A percentile compares a stretch with the other conserved stretches of the same genome.
Evolutionary conservation across 1,284 basidiomycete genomes (phyloP).

Genomic region (Cutaneotrichosporon daszewskae): DNA sequence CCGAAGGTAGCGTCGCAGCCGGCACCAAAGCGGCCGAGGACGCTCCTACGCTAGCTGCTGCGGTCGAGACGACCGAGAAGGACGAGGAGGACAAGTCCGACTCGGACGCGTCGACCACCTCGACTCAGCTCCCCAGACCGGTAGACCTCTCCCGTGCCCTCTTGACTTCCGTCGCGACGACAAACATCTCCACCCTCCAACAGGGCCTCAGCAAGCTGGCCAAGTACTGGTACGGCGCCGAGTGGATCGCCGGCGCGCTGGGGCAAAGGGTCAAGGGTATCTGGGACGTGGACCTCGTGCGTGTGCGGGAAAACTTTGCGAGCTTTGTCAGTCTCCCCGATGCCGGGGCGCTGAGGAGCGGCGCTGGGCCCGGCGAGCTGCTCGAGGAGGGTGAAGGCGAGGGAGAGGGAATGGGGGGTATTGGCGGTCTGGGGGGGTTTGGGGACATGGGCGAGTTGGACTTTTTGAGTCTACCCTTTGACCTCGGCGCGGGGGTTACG

Average conservation of each 20-base stretch:
- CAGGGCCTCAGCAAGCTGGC: slow-evolving; percentile 20
- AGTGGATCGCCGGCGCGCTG: slow-evolving; percentile 22
- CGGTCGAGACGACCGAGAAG: background rate
- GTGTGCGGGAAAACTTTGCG: slow-evolving; percentile 19
- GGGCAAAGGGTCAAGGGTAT: slow-evolving; percentile 20
- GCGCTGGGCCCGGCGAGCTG: too few relatives aligned
- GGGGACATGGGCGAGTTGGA: slow-evolving; percentile 10
- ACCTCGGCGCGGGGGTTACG: slow-evolving; percentile 13
- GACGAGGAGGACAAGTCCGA: too few relatives aligned
- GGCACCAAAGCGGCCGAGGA: too few relatives aligned
- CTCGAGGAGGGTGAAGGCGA: too few relatives aligned
- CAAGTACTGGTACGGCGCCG: slow-evolving; percentile 21
- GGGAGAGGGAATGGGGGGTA: too few relatives aligned
- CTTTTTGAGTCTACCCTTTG: slow-evolving; percentile 19
- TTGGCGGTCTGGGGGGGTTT: slow-evolving; percentile 20
- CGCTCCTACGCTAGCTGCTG: too few relatives aligned
- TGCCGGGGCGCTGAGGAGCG: slow-evolving; percentile 18
- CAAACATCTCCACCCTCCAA: slow-evolving; percentile 21
- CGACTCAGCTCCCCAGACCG: background rate
- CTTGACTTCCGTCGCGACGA: slow-evolving; percentile 16
- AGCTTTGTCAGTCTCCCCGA: slow-evolving; percentile 24
- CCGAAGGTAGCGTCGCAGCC: too few relatives aligned
- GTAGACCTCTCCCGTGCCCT: slow-evolving; percentile 16
- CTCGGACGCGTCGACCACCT: background rate
- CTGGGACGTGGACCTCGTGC: slow-evolving; percentile 17